These are phyloP conservation scores for Podaxis sp. DNA, from an alignment of 768 basidiomycete genomes.

Conservation along the genomic window DNA sequence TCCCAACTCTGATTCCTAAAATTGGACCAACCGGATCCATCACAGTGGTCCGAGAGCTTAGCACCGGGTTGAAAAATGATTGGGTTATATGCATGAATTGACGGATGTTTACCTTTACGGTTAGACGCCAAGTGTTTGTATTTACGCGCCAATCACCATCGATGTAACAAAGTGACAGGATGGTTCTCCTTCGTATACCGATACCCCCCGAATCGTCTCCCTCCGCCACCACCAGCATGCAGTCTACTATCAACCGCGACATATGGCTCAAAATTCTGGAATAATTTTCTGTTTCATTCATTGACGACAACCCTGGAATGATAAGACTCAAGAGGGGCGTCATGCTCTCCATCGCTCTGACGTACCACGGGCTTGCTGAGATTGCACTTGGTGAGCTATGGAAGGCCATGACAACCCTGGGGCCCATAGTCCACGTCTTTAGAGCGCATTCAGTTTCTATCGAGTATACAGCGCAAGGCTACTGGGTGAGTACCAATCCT, in stretches of 20 bases:
- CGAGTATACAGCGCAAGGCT: background rate
- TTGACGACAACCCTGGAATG: conserved; percentile 23
- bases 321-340: conserved; percentile 20
- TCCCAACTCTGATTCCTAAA: too few relatives aligned
- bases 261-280: background rate
- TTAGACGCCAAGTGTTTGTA: too few relatives aligned
- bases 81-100: too few relatives aligned
- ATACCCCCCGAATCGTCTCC: too few relatives aligned
- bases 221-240: background rate
- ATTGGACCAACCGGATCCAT: too few relatives aligned
- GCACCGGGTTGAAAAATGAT: too few relatives aligned
- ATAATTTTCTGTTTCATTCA: background rate
- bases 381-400: background rate
- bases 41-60: too few relatives aligned
- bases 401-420: conserved; percentile 18
- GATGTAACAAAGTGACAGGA: too few relatives aligned
- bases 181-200: too few relatives aligned
- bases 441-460: background rate
- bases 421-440: conserved; percentile 23
- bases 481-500: background rate
- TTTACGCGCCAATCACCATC: too few relatives aligned
- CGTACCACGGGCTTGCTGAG: background rate
- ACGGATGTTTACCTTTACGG: too few relatives aligned
- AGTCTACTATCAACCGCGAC: background rate
- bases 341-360: conserved; percentile 26